These are phyloP conservation scores for Cystobasidiaceae sp. DNA, from an alignment of 1,284 basidiomycete species.

Conservation along the genomic window DNA sequence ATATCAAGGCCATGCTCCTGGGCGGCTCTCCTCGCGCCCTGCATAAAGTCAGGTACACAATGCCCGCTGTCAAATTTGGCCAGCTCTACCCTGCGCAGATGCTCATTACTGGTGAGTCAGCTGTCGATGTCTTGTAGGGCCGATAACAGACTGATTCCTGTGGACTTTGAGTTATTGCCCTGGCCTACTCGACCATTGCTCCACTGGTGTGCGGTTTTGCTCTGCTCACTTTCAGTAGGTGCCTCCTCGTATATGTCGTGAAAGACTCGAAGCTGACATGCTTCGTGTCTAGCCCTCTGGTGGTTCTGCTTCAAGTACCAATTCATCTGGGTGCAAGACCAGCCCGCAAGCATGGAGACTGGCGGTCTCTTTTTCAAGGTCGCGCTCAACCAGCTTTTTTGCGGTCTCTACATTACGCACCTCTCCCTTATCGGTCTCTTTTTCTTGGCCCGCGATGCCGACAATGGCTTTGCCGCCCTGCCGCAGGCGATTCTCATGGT, in stretches of 20 bases:
- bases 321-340: slow-evolving; percentile 57
- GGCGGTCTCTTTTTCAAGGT: slow-evolving; percentile 94
- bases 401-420: slow-evolving; percentile 69
- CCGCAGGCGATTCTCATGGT: slow-evolving; percentile 65
- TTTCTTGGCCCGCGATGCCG: slow-evolving; percentile 68
- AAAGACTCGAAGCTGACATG: no score
- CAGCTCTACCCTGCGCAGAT: slow-evolving; percentile 53
- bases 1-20: slow-evolving; percentile 74
- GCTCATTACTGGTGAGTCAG: slow-evolving; percentile 22
- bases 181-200: slow-evolving; percentile 80
- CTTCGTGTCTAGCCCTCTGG: no score
- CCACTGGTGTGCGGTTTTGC: slow-evolving; percentile 92
- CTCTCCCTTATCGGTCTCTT: slow-evolving; percentile 78
- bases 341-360: slow-evolving; percentile 69
- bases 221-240: slow-evolving; percentile 70
- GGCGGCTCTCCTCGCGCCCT: slow-evolving; percentile 85
- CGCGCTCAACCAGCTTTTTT: slow-evolving; percentile 85
- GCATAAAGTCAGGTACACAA: slow-evolving; percentile 67
- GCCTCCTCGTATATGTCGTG: no score
- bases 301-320: slow-evolving; percentile 42
- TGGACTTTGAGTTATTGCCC: slow-evolving; percentile 51
- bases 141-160: no score
- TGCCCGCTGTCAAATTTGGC: slow-evolving; percentile 70
- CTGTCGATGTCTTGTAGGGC: no score
- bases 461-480: slow-evolving; percentile 56